Conservation (phyloP, 805 yeast species). For the Kazachstania viticola region DNA sequence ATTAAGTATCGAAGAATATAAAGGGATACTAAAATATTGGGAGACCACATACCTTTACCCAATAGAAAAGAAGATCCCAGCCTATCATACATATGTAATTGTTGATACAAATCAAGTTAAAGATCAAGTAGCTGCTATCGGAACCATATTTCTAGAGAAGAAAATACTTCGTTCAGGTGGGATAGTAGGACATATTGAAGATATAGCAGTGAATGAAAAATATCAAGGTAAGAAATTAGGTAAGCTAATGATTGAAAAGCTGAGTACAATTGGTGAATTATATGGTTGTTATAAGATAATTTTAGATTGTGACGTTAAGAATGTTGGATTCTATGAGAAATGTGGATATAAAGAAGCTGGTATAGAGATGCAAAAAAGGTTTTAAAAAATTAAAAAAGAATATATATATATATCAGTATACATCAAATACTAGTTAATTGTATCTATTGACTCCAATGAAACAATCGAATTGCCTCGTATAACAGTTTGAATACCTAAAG, state of each 20-base stretch:
- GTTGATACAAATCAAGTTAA: slow-evolving; percentile 28
- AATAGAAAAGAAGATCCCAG: slow-evolving; percentile 23
- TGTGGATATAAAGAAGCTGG: slow-evolving; percentile 68
- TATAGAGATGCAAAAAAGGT: slow-evolving; percentile 45
- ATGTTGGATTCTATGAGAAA: slow-evolving; percentile 76
- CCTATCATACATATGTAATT: slow-evolving; percentile 64
- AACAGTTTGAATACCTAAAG: slow-evolving; percentile 54
- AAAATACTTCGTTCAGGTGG: slow-evolving; percentile 82
- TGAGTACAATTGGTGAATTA: slow-evolving; percentile 46
- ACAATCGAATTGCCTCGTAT: slow-evolving; percentile 72
- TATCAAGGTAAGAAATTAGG: slow-evolving; percentile 87
- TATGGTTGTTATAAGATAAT: slow-evolving; percentile 80
- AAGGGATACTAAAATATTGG: slow-evolving; percentile 49
- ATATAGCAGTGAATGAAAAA: slow-evolving; percentile 62
- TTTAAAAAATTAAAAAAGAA: background rate
- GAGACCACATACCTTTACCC: slow-evolving; percentile 21
- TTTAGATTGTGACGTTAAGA: slow-evolving; percentile 76
- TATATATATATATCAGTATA: background rate
- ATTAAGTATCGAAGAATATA: slow-evolving; percentile 41
- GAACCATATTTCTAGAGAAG: slow-evolving; percentile 67
- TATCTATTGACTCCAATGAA: slow-evolving; percentile 45
- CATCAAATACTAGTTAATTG: slow-evolving; percentile 3
- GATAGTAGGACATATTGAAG: slow-evolving; percentile 87
- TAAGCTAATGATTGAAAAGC: slow-evolving; percentile 44
- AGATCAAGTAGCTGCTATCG: slow-evolving; percentile 68